Percentiles rank a stretch among this genome's conserved stretches.
Evolutionary conservation across 2,329 filamentous ascomycete genomes (phyloP).

Genomic region (Xylariales sp.): DNA sequence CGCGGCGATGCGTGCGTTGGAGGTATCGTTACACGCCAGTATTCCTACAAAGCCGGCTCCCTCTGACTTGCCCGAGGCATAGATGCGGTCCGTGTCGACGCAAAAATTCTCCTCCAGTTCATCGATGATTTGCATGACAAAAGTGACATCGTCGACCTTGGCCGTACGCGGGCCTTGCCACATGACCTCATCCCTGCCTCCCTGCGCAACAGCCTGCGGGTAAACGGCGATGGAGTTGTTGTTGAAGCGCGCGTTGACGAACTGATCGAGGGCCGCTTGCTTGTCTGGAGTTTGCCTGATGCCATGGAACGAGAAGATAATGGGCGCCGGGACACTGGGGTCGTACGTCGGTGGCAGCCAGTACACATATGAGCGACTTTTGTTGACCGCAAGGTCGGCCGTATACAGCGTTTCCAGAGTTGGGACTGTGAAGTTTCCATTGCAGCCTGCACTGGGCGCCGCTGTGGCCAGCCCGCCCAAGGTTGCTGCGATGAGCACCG

Average conservation of each 20-base stretch:
- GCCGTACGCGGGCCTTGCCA: constrained; percentile 38
- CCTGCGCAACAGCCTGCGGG: constrained; percentile 30
- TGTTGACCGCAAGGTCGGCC: background rate
- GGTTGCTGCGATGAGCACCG: too few relatives aligned
- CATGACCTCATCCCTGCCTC: constrained; percentile 19
- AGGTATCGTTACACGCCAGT: constrained; percentile 32
- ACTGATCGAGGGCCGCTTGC: constrained; percentile 38
- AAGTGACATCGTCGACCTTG: constrained; percentile 36
- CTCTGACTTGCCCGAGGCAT: constrained; percentile 48
- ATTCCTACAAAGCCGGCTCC: constrained; percentile 45
- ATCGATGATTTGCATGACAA: constrained; percentile 37
- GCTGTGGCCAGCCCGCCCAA: background rate
- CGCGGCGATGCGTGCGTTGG: constrained; percentile 39
- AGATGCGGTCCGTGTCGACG: constrained; percentile 38
- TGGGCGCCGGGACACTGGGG: constrained; percentile 26
- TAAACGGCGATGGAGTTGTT: constrained; percentile 40
- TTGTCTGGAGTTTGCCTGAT: constrained; percentile 29
- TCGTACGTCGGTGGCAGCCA: constrained; percentile 25
- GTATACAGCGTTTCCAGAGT: background rate
- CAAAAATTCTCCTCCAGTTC: constrained; percentile 36
- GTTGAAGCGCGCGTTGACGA: constrained; percentile 38
- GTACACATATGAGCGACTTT: background rate
- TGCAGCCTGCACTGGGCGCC: background rate
- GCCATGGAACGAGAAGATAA: constrained; percentile 47
- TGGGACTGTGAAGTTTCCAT: background rate